Evolutionary conservation across 2,329 filamentous ascomycete species (phyloP).

Genomic region (Penicillium sp.): DNA sequence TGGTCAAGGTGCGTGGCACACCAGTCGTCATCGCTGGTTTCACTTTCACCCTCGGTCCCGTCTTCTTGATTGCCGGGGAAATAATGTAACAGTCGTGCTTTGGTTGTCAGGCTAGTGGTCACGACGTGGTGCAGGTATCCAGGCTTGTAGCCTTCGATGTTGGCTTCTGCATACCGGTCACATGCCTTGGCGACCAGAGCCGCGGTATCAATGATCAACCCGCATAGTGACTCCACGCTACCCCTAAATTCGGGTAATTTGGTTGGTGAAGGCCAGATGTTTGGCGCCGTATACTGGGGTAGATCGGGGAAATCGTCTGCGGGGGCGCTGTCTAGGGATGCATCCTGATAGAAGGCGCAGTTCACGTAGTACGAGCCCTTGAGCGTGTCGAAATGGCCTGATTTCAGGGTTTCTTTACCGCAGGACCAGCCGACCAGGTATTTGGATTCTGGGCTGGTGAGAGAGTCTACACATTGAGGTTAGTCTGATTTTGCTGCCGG

Average conservation of each 20-base stretch:
- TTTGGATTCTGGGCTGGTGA: slow-evolving; percentile 49
- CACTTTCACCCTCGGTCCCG: slow-evolving; percentile 57
- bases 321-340: slow-evolving; percentile 37
- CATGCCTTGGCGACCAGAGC: slow-evolving; percentile 87
- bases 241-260: slow-evolving; percentile 72
- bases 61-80: slow-evolving; percentile 56
- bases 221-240: slow-evolving; percentile 72
- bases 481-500: background rate
- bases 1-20: slow-evolving; percentile 78
- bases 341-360: slow-evolving; percentile 53
- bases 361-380: slow-evolving; percentile 66
- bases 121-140: slow-evolving; percentile 88
- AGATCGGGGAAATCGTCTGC: slow-evolving; percentile 53
- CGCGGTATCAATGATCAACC: slow-evolving; percentile 83
- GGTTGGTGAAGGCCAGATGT: slow-evolving; percentile 75
- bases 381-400: slow-evolving; percentile 60
- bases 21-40: slow-evolving; percentile 90
- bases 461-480: slow-evolving; percentile 32
- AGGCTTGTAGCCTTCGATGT: slow-evolving; percentile 71
- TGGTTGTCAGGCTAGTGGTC: slow-evolving; percentile 78
- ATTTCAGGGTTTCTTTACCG: slow-evolving; percentile 62
- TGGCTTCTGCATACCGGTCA: slow-evolving; percentile 76
- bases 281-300: slow-evolving; percentile 84
- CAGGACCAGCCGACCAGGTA: slow-evolving; percentile 65
- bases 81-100: slow-evolving; percentile 90